A percentile compares a stretch with the other conserved stretches of the same genome.
Evolutionary conservation across 2,329 filamentous ascomycete species (phyloP).

Genomic region (Elsinoe australis): DNA sequence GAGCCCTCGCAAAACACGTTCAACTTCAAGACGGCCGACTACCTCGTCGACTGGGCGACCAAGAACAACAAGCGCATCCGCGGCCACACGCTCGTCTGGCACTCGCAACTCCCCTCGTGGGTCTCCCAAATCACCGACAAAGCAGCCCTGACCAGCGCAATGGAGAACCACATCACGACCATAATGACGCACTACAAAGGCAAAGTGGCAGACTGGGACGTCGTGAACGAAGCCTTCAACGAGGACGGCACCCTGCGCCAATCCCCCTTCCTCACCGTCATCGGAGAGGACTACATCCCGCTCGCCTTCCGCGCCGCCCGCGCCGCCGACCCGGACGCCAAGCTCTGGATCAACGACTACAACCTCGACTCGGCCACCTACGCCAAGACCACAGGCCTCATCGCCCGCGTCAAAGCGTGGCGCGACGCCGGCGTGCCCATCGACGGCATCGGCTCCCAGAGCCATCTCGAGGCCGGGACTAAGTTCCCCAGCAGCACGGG

Average conservation of each 20-base stretch:
- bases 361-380: constrained; percentile 53
- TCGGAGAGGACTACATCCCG: constrained; percentile 61
- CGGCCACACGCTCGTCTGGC: constrained; percentile 61
- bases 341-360: constrained; percentile 69
- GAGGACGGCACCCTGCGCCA: constrained; percentile 57
- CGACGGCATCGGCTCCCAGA: constrained; percentile 56
- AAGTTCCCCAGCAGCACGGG: constrained; percentile 34
- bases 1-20: constrained; percentile 45
- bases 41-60: constrained; percentile 52
- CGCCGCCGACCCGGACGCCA: constrained; percentile 57
- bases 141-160: constrained; percentile 46
- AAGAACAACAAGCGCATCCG: constrained; percentile 52
- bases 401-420: constrained; percentile 56
- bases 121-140: constrained; percentile 50
- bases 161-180: constrained; percentile 53
- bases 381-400: constrained; percentile 52
- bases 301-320: constrained; percentile 64
- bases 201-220: constrained; percentile 50
- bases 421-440: constrained; percentile 54
- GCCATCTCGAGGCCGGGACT: constrained; percentile 43
- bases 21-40: constrained; percentile 51
- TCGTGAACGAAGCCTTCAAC: constrained; percentile 22
- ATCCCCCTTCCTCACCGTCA: constrained; percentile 58
- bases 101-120: constrained; percentile 47
- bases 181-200: constrained; percentile 55